Evolutionary conservation across 345 rosid genomes (phyloP).

Genomic region (Syzygium aromaticum): DNA sequence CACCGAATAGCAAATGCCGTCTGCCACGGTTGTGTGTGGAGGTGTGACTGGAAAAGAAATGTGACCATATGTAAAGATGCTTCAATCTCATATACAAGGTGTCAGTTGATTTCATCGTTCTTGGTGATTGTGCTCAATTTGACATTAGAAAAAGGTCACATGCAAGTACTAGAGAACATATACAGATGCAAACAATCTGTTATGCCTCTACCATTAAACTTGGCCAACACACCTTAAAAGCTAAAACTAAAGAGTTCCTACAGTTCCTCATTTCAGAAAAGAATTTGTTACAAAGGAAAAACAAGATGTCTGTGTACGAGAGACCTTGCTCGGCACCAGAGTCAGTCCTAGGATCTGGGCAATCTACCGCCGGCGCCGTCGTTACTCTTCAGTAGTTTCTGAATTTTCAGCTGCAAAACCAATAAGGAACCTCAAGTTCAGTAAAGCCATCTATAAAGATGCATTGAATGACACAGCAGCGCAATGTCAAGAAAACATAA

Average conservation of each 20-base stretch:
- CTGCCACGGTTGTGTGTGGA: not conserved
- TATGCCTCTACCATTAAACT: not conserved
- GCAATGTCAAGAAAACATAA: not conserved
- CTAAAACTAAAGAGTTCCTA: not conserved
- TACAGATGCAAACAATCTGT: not conserved
- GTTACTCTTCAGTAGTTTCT: conserved; percentile 15
- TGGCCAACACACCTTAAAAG: not conserved
- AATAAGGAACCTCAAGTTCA: not conserved
- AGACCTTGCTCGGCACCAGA: conserved; percentile 15
- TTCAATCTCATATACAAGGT: not conserved
- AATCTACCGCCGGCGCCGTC: not conserved
- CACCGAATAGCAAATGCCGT: not conserved
- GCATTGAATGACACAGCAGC: not conserved
- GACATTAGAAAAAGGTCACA: not conserved
- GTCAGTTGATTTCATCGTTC: not conserved
- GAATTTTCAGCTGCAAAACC: conserved; percentile 33
- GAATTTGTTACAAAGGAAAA: not conserved
- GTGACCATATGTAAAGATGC: not conserved
- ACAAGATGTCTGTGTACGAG: not conserved
- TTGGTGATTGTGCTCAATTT: not conserved
- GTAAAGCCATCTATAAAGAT: not conserved
- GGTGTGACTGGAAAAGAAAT: not conserved
- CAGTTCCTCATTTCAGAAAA: not conserved
- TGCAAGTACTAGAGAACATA: not conserved
- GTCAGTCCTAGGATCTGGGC: conserved; percentile 12